These are phyloP conservation scores for Sesbania bispinosa DNA, from an alignment of 306 rosid species.

Conservation along the genomic window DNA sequence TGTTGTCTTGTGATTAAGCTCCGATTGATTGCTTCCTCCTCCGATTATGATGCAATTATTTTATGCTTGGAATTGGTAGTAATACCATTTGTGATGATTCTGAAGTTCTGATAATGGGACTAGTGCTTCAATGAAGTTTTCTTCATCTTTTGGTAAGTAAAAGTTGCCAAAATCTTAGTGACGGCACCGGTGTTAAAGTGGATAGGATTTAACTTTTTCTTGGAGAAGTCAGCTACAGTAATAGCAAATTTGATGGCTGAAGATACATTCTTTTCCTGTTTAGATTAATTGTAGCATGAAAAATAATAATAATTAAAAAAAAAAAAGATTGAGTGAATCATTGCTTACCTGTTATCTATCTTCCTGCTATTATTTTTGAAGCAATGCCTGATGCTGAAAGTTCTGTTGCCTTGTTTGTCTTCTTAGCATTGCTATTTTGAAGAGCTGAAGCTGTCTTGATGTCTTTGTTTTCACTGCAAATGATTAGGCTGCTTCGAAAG, in stretches of 20 bases:
- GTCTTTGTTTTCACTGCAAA: neutral
- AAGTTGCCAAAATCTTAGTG: neutral
- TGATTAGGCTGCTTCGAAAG: neutral
- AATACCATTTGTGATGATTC: conserved; percentile 12
- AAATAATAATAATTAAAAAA: neutral
- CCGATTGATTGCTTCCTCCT: neutral
- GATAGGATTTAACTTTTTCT: conserved; percentile 6
- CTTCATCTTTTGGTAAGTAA: conserved; percentile 8
- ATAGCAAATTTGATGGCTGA: neutral
- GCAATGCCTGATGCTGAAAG: neutral
- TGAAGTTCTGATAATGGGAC: neutral
- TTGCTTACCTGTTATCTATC: neutral
- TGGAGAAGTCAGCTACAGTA: conserved; percentile 1
- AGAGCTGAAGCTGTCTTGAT: neutral
- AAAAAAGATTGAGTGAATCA: neutral
- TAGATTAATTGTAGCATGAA: neutral
- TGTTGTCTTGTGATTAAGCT: neutral
- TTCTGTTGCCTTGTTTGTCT: neutral
- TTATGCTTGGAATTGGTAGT: neutral
- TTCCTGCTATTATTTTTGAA: neutral
- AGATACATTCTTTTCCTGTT: conserved; percentile 11
- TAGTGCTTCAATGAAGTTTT: conserved; percentile 8
- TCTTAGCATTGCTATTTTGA: neutral
- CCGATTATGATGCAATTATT: neutral
- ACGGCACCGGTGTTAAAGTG: neutral